phyloP scores from a whole-genome alignment of 2,329 filamentous ascomycete species.

The Paracoccidioides brasiliensis region DNA sequence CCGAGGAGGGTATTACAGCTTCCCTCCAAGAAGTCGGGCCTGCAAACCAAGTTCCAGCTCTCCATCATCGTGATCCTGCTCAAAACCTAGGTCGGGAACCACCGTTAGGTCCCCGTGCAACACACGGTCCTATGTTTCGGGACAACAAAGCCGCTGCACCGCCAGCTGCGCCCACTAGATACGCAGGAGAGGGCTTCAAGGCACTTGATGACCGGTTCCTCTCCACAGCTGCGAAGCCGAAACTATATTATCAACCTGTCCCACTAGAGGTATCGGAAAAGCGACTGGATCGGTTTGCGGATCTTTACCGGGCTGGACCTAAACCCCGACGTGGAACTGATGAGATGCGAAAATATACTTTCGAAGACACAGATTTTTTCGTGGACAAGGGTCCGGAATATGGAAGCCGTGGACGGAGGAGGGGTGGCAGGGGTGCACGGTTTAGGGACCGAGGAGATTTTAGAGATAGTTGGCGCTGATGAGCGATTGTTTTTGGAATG shows the following conservation, averaged over 20 bases:
- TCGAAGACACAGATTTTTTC: conserved; percentile 52
- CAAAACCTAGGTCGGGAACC: conserved; percentile 16
- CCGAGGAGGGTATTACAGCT: conserved; percentile 44
- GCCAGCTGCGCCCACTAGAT: conserved; percentile 2
- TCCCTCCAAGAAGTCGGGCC: conserved; percentile 38
- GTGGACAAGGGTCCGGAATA: conserved; percentile 63
- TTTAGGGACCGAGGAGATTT: background rate
- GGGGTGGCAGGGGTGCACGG: conserved; percentile 17
- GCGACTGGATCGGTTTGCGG: conserved; percentile 49
- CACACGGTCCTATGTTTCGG: conserved; percentile 12
- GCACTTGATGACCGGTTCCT: conserved; percentile 48
- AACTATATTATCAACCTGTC: conserved; percentile 55
- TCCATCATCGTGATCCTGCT: conserved; percentile 8
- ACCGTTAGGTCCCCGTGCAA: conserved; percentile 19
- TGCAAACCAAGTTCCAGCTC: background rate
- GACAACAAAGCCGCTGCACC: conserved; percentile 12
- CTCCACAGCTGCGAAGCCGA: conserved; percentile 48
- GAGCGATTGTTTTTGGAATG: background rate
- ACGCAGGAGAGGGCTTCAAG: conserved; percentile 34
- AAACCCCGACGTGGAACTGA: conserved; percentile 30
- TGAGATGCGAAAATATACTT: conserved; percentile 58
- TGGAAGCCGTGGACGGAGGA: conserved; percentile 24
- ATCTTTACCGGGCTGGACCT: conserved; percentile 27
- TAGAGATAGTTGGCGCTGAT: conserved; percentile 11
- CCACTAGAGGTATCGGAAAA: conserved; percentile 48